A percentile compares a stretch with the other conserved stretches of the same genome.
phyloP scores from a whole-genome alignment of 2,329 filamentous ascomycete genomes.

The Xylariaceae sp. region DNA sequence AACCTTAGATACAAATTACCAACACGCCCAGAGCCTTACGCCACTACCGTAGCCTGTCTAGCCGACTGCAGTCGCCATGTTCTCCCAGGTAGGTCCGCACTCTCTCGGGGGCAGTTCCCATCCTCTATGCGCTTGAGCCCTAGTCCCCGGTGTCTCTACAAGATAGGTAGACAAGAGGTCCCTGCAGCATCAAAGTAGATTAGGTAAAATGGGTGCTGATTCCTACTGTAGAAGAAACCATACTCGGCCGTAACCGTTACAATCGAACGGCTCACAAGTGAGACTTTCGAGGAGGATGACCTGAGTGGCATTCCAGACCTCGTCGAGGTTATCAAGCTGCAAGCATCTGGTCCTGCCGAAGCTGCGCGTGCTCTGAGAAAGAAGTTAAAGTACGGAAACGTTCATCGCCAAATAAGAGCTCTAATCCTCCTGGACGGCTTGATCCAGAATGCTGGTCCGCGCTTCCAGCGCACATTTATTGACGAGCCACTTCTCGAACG shows the following conservation, averaged over 20 bases:
- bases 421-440: conserved; percentile 89
- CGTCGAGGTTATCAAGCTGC: conserved; percentile 91
- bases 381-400: conserved; percentile 97
- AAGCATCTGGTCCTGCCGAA: conserved; percentile 84
- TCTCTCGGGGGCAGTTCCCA: neutral
- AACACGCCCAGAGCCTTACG: conserved; percentile 15
- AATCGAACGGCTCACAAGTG: conserved; percentile 87
- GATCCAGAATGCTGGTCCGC: conserved; percentile 89
- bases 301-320: conserved; percentile 90
- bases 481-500: conserved; percentile 93
- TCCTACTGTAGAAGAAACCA: conserved; percentile 71
- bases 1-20: neutral
- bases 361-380: conserved; percentile 92
- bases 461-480: conserved; percentile 85
- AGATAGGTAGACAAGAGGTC: neutral
- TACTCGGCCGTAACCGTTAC: conserved; percentile 94
- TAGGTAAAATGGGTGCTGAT: neutral
- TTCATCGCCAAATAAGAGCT: conserved; percentile 90
- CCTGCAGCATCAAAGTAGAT: neutral
- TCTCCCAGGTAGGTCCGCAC: conserved; percentile 28
- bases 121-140: neutral
- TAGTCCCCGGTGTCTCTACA: neutral
- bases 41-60: conserved; percentile 11
- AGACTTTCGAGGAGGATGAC: conserved; percentile 90
- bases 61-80: conserved; percentile 22